A percentile compares a stretch with the other conserved stretches of the same genome.
phyloP scores from a whole-genome alignment of 495 filamentous ascomycete species.

The Tetracladium setigerum region DNA sequence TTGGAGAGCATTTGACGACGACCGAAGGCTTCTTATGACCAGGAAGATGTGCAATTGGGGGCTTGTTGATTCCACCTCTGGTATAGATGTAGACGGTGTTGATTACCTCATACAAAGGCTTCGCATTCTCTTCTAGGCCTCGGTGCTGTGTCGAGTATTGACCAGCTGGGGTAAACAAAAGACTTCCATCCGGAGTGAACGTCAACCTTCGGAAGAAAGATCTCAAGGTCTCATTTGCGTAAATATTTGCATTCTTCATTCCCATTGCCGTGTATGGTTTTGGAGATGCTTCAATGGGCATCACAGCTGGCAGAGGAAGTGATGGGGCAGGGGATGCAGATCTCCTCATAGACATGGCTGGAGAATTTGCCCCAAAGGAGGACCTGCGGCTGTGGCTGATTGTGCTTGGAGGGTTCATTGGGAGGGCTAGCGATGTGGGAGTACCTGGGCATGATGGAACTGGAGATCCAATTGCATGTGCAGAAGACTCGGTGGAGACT shows the following conservation, averaged over 20 bases:
- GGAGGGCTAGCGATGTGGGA: conserved; percentile 77
- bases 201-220: conserved; percentile 95
- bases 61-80: conserved; percentile 90
- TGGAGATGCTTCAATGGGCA: conserved; percentile 82
- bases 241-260: conserved; percentile 79
- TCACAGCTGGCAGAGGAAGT: conserved; percentile 91
- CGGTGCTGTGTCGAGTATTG: conserved; percentile 83
- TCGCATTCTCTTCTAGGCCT: conserved; percentile 55
- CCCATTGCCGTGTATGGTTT: conserved; percentile 58
- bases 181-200: conserved; percentile 90
- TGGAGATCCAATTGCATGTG: conserved; percentile 66
- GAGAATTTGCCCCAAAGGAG: conserved; percentile 81
- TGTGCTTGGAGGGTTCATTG: conserved; percentile 91
- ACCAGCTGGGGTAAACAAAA: conserved; percentile 92
- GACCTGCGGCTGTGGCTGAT: conserved; percentile 88
- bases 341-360: conserved; percentile 57
- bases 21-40: conserved; percentile 98
- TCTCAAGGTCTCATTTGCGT: conserved; percentile 94
- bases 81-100: conserved; percentile 99
- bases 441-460: conserved; percentile 92
- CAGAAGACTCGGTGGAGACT: conserved; percentile 47
- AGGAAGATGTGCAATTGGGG: conserved; percentile 93
- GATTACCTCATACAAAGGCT: conserved; percentile 74
- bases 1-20: conserved; percentile 86
- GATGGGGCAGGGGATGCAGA: conserved; percentile 96